Conservation (phyloP, 768 basidiomycete species). For the Suillus alpinus region DNA sequence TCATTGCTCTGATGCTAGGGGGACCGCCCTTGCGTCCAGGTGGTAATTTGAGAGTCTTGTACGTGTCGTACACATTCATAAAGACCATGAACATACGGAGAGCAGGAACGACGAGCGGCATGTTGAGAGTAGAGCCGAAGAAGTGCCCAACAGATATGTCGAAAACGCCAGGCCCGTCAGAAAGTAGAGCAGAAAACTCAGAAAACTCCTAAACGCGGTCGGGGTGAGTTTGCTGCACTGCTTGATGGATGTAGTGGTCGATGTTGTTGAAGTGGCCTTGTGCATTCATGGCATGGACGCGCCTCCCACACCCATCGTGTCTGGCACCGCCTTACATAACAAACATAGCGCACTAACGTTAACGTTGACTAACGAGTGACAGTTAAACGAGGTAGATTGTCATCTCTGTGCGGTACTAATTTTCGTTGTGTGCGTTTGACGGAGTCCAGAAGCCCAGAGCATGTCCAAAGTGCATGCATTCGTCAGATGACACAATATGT, state of each 20-base stretch:
- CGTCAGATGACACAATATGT: not conserved
- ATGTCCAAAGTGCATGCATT: not conserved
- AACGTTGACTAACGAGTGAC: not conserved
- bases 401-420: not conserved
- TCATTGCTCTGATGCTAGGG: slow-evolving; percentile 63
- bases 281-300: slow-evolving; percentile 1
- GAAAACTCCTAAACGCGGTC: slow-evolving; percentile 3
- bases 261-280: slow-evolving; percentile 4
- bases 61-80: slow-evolving; percentile 80
- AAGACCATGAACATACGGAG: slow-evolving; percentile 72
- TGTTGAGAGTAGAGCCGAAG: slow-evolving; percentile 24
- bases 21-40: slow-evolving; percentile 49
- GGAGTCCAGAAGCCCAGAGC: not conserved
- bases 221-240: slow-evolving; percentile 5
- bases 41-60: slow-evolving; percentile 75
- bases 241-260: slow-evolving; percentile 13
- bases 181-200: slow-evolving; percentile 1
- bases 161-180: not conserved
- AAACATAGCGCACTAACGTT: not conserved
- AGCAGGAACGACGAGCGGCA: slow-evolving; percentile 66
- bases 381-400: not conserved
- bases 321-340: slow-evolving; percentile 21
- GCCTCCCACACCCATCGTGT: slow-evolving; percentile 12
- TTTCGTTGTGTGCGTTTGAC: not conserved
- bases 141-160: slow-evolving; percentile 9